phyloP scores from a whole-genome alignment of 257 asterid species.

The Solanum chmielewskii region DNA sequence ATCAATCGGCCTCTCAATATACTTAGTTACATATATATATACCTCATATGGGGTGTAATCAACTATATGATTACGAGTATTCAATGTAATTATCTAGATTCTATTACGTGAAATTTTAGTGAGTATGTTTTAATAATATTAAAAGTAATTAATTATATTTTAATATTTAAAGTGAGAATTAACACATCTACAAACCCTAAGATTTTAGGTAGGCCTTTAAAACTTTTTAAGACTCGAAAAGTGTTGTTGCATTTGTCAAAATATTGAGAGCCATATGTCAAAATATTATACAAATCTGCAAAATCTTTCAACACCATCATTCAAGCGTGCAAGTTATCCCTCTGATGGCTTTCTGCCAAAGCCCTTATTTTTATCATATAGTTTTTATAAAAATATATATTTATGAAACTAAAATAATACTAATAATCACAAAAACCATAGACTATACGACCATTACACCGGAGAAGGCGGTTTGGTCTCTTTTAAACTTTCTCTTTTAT shows the following conservation, averaged over 20 bases:
- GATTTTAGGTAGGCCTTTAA: neutral
- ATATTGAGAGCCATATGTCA: neutral
- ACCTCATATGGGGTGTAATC: too few relatives aligned
- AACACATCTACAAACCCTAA: neutral
- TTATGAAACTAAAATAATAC: neutral
- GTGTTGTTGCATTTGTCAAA: neutral
- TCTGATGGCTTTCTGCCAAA: neutral
- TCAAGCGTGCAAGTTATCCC: neutral
- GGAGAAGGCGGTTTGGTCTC: neutral
- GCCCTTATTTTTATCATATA: neutral
- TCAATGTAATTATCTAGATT: too few relatives aligned
- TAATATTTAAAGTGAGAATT: neutral
- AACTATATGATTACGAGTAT: too few relatives aligned
- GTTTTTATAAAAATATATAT: neutral
- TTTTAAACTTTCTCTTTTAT: slow-evolving; percentile 28
- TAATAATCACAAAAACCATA: neutral
- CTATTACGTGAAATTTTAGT: too few relatives aligned
- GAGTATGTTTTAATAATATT: too few relatives aligned
- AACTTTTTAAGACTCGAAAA: neutral
- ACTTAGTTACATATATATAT: too few relatives aligned
- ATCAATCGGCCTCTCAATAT: too few relatives aligned
- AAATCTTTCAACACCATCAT: neutral
- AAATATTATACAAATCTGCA: neutral
- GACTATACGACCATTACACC: neutral
- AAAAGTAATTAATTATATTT: neutral